phyloP scores from a whole-genome alignment of 1,284 basidiomycete genomes.

The Mycena citricolor region DNA sequence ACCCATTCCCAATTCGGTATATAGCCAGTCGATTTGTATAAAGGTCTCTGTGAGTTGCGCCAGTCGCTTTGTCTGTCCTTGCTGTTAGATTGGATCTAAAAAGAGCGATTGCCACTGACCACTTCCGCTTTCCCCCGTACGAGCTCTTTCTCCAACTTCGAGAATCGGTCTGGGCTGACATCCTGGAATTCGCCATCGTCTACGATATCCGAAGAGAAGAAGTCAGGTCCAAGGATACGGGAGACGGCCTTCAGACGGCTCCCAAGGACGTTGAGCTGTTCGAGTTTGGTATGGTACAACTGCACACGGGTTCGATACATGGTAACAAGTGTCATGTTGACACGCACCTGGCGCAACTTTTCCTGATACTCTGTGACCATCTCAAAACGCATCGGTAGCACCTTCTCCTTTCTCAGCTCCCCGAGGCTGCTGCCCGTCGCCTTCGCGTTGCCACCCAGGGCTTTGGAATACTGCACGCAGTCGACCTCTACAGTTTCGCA shows the following conservation, averaged over 20 bases:
- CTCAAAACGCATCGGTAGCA: constrained; percentile 68
- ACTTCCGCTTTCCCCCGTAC: constrained; percentile 78
- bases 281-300: constrained; percentile 78
- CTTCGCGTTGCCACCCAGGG: constrained; percentile 70
- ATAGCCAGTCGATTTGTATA: constrained; percentile 76
- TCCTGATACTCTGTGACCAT: constrained; percentile 66
- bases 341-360: constrained; percentile 69
- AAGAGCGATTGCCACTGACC: constrained; percentile 43
- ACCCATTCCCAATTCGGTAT: constrained; percentile 72
- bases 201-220: constrained; percentile 58
- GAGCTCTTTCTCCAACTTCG: constrained; percentile 76
- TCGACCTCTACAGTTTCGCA: constrained; percentile 63
- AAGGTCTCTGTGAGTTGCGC: constrained; percentile 62
- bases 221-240: constrained; percentile 60
- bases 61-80: constrained; percentile 60
- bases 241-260: constrained; percentile 59
- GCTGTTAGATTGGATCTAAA: constrained; percentile 13
- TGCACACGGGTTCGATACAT: constrained; percentile 27
- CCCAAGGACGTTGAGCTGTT: constrained; percentile 66
- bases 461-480: constrained; percentile 61
- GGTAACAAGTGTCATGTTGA: constrained; percentile 5
- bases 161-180: constrained; percentile 75
- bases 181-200: constrained; percentile 54
- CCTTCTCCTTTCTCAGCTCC: constrained; percentile 58
- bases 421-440: constrained; percentile 54